Evolutionary conservation across 106 monocot species (phyloP), one percentile per base, ranked within the genome.

Genomic region (Alisma plantagoaquatica): DNA sequence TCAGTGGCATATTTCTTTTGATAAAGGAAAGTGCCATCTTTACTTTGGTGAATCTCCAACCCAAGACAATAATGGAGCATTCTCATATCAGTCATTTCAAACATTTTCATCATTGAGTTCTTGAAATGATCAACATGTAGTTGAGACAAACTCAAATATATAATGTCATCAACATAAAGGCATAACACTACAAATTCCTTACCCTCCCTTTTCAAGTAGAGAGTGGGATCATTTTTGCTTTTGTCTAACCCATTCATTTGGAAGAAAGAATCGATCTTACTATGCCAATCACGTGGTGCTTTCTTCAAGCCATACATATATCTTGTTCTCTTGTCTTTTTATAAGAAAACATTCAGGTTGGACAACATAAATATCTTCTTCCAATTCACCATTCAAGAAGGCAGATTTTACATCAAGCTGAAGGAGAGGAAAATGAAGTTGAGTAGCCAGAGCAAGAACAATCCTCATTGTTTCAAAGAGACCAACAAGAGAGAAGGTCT

Each of bases 1-100:
- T n/a, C n/a, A n/a, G n/a, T n/a, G 2, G 30, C 52, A 28, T 53
- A 53, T 27, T 48, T 48, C 14, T 53, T 29, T 53, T 53, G 52
- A 0, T 27, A 31, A 29, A 53, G 11, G 30, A 29, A 28, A 18
- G 30, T 53, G 11, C 3, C 52, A 53, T 53, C 52, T 7, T 38
- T 14, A 14, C 9, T 38, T 38, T 38, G 35, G 9, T 7, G 6
- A 38, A 53, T 29, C n/a, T 53, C 29, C 7, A 31, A 6, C 2
- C 52, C 52, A 53, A 29, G 29, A 29, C 27, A 53, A 53, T 53
- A 53, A 6, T 53, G 52, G 18, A 6, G 7, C 17, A 30, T 0
- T n/a, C 1, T n/a, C 2, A 18, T 28, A 0, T 53, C 52, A 28
- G 26, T 29, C 3, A 38, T 38, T 38, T 38, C 35, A 38, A 38